Conservation (phyloP, 306 rosid species). For the Begonia loranthoides region DNA sequence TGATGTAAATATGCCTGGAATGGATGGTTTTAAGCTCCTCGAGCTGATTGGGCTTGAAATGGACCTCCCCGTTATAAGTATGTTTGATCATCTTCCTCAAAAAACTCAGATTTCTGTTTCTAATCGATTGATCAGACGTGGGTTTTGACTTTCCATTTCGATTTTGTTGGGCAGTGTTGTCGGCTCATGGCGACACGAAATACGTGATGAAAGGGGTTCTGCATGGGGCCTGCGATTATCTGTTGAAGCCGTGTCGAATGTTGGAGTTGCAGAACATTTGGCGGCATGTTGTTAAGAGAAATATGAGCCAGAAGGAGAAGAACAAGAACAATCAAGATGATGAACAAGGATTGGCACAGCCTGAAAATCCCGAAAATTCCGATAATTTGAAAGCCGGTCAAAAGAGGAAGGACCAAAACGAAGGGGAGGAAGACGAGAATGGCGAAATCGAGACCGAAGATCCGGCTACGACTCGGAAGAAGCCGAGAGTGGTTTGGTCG, state of each 20-base stretch:
- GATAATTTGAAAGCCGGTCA: constrained; percentile 17
- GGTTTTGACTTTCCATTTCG: too few species aligned
- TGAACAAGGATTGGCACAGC: constrained; percentile 14
- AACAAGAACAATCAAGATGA: constrained; percentile 15
- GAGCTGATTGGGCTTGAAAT: constrained; percentile 67
- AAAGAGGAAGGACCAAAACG: constrained; percentile 43
- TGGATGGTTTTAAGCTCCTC: constrained; percentile 89
- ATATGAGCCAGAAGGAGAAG: constrained; percentile 30
- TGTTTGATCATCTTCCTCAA: constrained; percentile 8
- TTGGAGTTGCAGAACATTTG: constrained; percentile 76
- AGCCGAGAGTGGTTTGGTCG: constrained; percentile 63
- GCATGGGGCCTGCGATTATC: constrained; percentile 75
- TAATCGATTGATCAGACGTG: too few species aligned
- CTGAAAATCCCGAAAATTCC: constrained; percentile 11
- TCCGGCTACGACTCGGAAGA: constrained; percentile 45
- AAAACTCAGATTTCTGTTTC: background rate
- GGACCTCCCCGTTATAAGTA: constrained; percentile 89
- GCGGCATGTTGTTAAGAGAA: constrained; percentile 68
- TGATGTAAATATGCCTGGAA: constrained; percentile 79
- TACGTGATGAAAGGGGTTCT: constrained; percentile 74
- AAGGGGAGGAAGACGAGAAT: constrained; percentile 43
- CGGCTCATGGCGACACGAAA: constrained; percentile 50
- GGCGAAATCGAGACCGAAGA: constrained; percentile 33
- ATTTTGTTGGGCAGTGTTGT: constrained; percentile 38
- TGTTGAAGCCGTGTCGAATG: constrained; percentile 62